Percentiles rank a stretch among this genome's conserved stretches.
Evolutionary conservation across 2,329 filamentous ascomycete species (phyloP).

Genomic region (Cryphonectria parasitica): DNA sequence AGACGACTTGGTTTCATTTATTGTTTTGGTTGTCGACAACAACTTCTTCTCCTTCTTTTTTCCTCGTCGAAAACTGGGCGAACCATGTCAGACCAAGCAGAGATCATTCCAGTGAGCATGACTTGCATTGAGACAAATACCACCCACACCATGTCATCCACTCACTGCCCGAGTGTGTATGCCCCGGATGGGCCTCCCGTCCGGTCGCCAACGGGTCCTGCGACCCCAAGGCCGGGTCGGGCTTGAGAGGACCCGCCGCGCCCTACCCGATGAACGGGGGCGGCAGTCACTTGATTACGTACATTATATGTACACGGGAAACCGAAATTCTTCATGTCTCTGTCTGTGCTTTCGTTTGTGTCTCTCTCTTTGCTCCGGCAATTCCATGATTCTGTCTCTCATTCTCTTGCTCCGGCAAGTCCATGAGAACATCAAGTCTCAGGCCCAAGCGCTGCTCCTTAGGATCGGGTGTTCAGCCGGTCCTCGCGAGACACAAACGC

Average conservation of each 20-base stretch:
- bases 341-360: background rate
- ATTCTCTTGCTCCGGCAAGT: background rate
- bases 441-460: background rate
- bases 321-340: background rate
- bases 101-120: background rate
- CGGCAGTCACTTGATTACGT: background rate
- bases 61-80: background rate
- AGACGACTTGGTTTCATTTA: background rate
- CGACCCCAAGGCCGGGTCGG: conserved; percentile 3
- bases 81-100: background rate
- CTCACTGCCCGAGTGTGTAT: background rate
- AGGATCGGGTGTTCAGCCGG: background rate
- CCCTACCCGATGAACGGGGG: background rate
- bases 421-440: background rate
- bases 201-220: conserved; percentile 5
- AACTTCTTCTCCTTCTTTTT: background rate
- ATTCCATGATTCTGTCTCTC: background rate
- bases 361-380: background rate
- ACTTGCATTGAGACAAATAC: background rate
- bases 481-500: background rate
- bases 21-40: background rate
- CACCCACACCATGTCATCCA: background rate
- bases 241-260: background rate
- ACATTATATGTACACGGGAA: no score
- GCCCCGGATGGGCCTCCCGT: conserved; percentile 9